Base-by-base conservation (phyloP, 2,329 filamentous ascomycete species). In the Sarocladium strictum region DNA sequence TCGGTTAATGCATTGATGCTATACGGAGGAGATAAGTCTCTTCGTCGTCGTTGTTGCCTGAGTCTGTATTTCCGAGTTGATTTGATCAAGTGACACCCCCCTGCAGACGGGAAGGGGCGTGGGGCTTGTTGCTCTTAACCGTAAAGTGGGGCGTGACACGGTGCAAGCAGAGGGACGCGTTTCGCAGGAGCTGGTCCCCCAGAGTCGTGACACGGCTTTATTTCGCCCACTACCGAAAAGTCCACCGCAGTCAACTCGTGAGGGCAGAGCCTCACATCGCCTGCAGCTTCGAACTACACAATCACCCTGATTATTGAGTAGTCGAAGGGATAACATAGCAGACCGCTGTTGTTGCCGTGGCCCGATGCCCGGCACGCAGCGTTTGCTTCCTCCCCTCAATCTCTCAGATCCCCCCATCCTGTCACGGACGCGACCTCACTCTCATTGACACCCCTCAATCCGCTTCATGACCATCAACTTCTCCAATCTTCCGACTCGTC, bases 111-210 rank as follows among this genome's bases (percentile, higher is more conserved):
- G n/a, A 7, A 11, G 11, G 5, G 40, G 5, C 17, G 40, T 32
- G 43, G 43, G 24, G 43, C 26, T 5, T 6, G n/a, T n/a, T n/a
- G 5, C 26, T 27, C 23, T 49, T 49, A 49, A 52, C 12, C 17
- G 23, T 35, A 10, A 23, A 53, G 51, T 43, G 52, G 35, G 52
- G 52, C 15, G 14, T 21, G 33, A 53, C 52, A 40, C 40, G 52
- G 10, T 10, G 21, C 37, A 5, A 45, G 29, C 4, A 24, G 21
- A 53, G 37, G 41, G 17, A 41, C 51, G 33, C 51, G 51, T 53
- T 24, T 17, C 27, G 23, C 15, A 7, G 23, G n/a, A n/a, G n/a
- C 17, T 7, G 24, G 26, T 29, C 15, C 40, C 19, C 26, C 43
- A 49, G 21, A 27, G n/a, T 27, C 43, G 43, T 49, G 43, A 49